phyloP scores from a whole-genome alignment of 2,329 filamentous ascomycete species.

The Orbilia javanica region DNA sequence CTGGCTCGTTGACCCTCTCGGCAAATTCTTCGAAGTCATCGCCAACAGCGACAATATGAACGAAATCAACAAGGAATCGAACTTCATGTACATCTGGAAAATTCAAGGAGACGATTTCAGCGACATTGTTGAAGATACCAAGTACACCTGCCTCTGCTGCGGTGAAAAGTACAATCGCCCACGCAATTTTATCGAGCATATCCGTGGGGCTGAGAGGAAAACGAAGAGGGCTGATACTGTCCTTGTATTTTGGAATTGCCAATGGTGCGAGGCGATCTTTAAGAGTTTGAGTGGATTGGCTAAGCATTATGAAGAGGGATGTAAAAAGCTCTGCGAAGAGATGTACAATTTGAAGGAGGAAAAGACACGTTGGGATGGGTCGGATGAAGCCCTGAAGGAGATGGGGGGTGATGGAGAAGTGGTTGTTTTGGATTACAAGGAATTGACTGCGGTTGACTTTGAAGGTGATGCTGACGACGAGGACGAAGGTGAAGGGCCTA shows the following conservation, averaged over 20 bases:
- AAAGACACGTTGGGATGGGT: slow-evolving; percentile 1
- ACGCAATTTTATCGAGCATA: neutral
- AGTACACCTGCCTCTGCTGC: slow-evolving; percentile 38
- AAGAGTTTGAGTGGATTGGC: slow-evolving; percentile 20
- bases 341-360: slow-evolving; percentile 25
- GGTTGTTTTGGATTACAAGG: neutral
- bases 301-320: slow-evolving; percentile 38
- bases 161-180: slow-evolving; percentile 20
- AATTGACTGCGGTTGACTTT: neutral
- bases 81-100: slow-evolving; percentile 14
- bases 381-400: slow-evolving; percentile 14
- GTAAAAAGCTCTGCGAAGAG: neutral
- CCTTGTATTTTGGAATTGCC: slow-evolving; percentile 39
- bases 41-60: neutral
- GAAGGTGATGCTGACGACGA: neutral
- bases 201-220: slow-evolving; percentile 18
- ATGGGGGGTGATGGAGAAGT: neutral
- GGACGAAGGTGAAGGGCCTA: neutral
- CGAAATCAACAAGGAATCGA: neutral
- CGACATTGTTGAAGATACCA: neutral
- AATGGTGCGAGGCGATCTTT: slow-evolving; percentile 38
- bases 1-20: slow-evolving; percentile 47
- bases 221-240: neutral
- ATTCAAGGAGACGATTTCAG: neutral
- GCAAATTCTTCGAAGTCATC: slow-evolving; percentile 33